These are phyloP conservation scores for Priceomyces melissophilus DNA, from an alignment of 805 yeast genomes.

Conservation along the genomic window DNA sequence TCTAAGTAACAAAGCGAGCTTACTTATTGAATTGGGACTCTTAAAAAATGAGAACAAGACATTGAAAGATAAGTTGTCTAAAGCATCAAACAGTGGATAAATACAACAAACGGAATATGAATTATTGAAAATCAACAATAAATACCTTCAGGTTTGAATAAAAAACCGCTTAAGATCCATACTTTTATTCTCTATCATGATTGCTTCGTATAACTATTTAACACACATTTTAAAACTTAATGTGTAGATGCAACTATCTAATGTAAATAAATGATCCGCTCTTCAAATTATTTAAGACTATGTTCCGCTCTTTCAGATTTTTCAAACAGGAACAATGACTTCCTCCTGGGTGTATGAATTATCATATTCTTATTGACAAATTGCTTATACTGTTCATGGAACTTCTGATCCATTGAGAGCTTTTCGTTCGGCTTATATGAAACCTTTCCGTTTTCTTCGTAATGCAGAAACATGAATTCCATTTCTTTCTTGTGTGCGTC, in stretches of 20 bases:
- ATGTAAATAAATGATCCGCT: no score
- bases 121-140: not conserved
- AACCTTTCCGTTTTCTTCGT: not conserved
- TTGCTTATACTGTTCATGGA: slow-evolving; percentile 6
- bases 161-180: not conserved
- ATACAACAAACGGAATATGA: not conserved
- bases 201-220: not conserved
- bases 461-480: slow-evolving; percentile 12
- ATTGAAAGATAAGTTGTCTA: slow-evolving; percentile 10
- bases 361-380: slow-evolving; percentile 11
- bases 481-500: slow-evolving; percentile 18
- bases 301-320: slow-evolving; percentile 14
- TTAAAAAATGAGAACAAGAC: slow-evolving; percentile 32
- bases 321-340: slow-evolving; percentile 15
- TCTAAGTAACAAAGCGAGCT: slow-evolving; percentile 71
- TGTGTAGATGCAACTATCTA: no score
- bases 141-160: not conserved
- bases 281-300: not conserved
- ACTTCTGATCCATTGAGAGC: not conserved
- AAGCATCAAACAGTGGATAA: slow-evolving; percentile 5
- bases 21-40: slow-evolving; percentile 64
- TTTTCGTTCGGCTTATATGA: not conserved
- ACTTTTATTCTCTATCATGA: not conserved
- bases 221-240: no score
- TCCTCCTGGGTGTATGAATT: slow-evolving; percentile 14